phyloP scores from a whole-genome alignment of 495 filamentous ascomycete genomes.

The Lasiosphaeria hispida region DNA sequence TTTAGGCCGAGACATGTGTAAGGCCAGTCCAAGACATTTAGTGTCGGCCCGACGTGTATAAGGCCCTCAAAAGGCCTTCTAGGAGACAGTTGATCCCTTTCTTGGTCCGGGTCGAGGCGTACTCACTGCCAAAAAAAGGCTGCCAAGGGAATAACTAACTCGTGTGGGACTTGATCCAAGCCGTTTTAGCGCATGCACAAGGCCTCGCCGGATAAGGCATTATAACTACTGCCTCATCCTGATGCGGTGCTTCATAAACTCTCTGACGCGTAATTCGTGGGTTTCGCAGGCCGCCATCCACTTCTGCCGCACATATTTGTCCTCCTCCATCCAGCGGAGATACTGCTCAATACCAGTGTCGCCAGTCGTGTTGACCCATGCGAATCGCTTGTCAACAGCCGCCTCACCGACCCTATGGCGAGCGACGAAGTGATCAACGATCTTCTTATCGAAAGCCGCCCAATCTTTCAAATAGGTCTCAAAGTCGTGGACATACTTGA shows the following conservation, averaged over 20 bases:
- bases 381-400: constrained; percentile 34
- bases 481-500: constrained; percentile 61
- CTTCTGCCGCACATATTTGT: constrained; percentile 57
- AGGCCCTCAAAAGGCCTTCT: no score
- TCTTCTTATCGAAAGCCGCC: constrained; percentile 61
- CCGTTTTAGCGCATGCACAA: no score
- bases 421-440: constrained; percentile 64
- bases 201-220: no score
- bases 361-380: constrained; percentile 58
- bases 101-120: no score
- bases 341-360: constrained; percentile 54
- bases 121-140: no score
- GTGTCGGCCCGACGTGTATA: no score
- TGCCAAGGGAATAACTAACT: no score
- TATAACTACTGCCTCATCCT: constrained; percentile 31
- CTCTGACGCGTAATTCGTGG: constrained; percentile 59
- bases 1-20: no score
- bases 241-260: constrained; percentile 57
- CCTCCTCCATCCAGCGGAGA: constrained; percentile 58
- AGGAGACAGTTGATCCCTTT: no score
- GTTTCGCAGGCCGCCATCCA: constrained; percentile 65
- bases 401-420: constrained; percentile 55
- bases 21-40: no score
- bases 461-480: constrained; percentile 67
- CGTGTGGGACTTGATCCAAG: no score